These are phyloP conservation scores for Dendrobium chrysotoxum DNA, from an alignment of 106 monocot genomes.

Conservation along the genomic window DNA sequence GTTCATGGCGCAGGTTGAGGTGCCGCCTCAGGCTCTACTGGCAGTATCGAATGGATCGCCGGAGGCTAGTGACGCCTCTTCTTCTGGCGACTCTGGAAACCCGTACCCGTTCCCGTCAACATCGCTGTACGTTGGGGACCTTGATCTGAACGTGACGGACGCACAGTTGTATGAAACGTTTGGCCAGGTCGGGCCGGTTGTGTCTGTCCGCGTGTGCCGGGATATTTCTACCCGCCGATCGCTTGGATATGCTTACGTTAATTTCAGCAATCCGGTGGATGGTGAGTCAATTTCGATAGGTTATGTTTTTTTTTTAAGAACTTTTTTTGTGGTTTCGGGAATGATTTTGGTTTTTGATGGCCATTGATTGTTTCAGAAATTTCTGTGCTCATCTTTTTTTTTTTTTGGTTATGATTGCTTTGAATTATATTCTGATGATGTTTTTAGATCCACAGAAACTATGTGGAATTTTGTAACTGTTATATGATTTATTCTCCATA, in stretches of 20 bases:
- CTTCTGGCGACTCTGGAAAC: background rate
- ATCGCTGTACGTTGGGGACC: slow-evolving; percentile 72
- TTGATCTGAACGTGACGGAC: slow-evolving; percentile 67
- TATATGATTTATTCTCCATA: background rate
- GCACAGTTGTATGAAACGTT: slow-evolving; percentile 74
- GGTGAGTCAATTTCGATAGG: slow-evolving; percentile 33
- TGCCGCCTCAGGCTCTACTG: background rate
- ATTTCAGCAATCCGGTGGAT: slow-evolving; percentile 52
- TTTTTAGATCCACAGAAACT: background rate
- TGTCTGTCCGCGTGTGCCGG: slow-evolving; percentile 81
- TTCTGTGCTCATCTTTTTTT: background rate
- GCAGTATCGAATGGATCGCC: background rate
- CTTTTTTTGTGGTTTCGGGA: background rate
- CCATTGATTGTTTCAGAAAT: background rate
- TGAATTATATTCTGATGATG: background rate
- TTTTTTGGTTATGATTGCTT: background rate
- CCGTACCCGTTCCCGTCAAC: slow-evolving; percentile 21
- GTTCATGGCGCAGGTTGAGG: slow-evolving; percentile 18
- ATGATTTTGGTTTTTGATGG: background rate
- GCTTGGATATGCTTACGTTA: slow-evolving; percentile 91
- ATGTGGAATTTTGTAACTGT: background rate
- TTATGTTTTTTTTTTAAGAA: background rate
- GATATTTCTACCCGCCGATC: slow-evolving; percentile 60
- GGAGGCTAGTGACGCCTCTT: background rate
- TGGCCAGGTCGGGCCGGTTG: slow-evolving; percentile 53